Conservation (phyloP, 352 stramenopile genomes). For the Globisporangium viniferum region DNA sequence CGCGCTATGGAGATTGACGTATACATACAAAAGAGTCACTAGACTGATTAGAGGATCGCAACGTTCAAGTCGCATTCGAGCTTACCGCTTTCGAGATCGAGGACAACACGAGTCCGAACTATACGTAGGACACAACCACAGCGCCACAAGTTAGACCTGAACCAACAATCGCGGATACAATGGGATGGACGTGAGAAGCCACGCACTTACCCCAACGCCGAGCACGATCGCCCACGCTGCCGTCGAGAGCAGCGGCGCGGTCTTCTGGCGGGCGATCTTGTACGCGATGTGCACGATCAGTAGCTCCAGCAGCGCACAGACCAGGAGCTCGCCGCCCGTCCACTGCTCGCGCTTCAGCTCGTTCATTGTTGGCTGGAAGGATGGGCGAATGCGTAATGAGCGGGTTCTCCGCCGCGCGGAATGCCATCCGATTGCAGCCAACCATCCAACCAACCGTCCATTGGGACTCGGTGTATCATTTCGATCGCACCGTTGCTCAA, state of each 20-base stretch:
- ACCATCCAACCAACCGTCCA: neutral
- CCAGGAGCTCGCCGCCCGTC: constrained; percentile 56
- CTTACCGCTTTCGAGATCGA: constrained; percentile 39
- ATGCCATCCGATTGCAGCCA: neutral
- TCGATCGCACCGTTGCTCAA: neutral
- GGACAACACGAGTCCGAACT: constrained; percentile 39
- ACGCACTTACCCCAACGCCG: constrained; percentile 14
- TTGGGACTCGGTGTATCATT: neutral
- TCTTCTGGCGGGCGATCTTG: constrained; percentile 47
- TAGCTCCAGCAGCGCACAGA: constrained; percentile 60
- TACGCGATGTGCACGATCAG: constrained; percentile 63
- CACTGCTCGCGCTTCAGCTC: constrained; percentile 38
- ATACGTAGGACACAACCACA: neutral
- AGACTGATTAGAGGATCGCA: neutral
- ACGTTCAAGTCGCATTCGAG: neutral
- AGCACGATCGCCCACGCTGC: constrained; percentile 65
- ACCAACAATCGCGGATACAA: neutral
- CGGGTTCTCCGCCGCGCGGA: neutral
- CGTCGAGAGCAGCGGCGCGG: constrained; percentile 51
- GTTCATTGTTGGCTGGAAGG: constrained; percentile 11
- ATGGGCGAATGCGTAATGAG: neutral
- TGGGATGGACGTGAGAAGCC: neutral
- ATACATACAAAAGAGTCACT: neutral
- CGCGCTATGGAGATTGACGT: constrained; percentile 23
- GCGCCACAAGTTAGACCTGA: neutral